Percentiles rank a stretch among this genome's conserved stretches.
Conservation (phyloP, 306 rosid species). For the apple (Malus domestica) region DNA sequence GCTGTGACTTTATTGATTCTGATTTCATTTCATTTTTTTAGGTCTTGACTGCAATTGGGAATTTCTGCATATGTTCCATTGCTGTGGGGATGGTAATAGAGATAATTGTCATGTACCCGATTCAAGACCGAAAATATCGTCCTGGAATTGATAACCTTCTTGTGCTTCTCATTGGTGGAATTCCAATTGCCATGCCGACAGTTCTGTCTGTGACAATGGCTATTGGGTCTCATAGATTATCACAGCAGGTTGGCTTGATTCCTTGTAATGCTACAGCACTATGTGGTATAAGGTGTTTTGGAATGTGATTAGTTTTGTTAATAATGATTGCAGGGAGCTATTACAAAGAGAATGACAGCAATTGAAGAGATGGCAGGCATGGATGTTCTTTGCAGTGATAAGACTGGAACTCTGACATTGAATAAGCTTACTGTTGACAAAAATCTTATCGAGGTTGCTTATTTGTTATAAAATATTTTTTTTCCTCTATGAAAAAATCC, state of each 20-base stretch:
- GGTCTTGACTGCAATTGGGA: constrained; percentile 98
- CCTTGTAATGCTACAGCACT: constrained; percentile 10
- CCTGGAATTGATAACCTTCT: constrained; percentile 97
- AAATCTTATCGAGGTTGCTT: constrained; percentile 76
- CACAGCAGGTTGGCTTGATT: constrained; percentile 75
- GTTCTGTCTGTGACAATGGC: constrained; percentile 99
- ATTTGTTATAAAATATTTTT: neutral
- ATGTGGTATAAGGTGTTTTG: neutral
- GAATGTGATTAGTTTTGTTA: constrained; percentile 4
- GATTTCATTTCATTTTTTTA: constrained; percentile 17
- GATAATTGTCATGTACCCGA: constrained; percentile 92
- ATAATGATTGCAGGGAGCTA: constrained; percentile 72
- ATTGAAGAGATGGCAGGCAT: constrained; percentile 99
- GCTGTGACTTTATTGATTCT: neutral
- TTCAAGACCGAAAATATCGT: constrained; percentile 82
- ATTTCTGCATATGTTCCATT: constrained; percentile 95
- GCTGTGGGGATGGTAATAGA: constrained; percentile 92
- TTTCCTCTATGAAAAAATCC: neutral
- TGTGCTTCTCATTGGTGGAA: constrained; percentile 97
- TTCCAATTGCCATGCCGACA: constrained; percentile 99
- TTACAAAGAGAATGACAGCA: constrained; percentile 98
- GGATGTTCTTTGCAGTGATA: constrained; percentile 99
- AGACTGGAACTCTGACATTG: constrained; percentile 89
- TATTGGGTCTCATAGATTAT: constrained; percentile 88
- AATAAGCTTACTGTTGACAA: constrained; percentile 91